phyloP scores from a whole-genome alignment of 352 stramenopile species.

The Globisporangium mamillatum region DNA sequence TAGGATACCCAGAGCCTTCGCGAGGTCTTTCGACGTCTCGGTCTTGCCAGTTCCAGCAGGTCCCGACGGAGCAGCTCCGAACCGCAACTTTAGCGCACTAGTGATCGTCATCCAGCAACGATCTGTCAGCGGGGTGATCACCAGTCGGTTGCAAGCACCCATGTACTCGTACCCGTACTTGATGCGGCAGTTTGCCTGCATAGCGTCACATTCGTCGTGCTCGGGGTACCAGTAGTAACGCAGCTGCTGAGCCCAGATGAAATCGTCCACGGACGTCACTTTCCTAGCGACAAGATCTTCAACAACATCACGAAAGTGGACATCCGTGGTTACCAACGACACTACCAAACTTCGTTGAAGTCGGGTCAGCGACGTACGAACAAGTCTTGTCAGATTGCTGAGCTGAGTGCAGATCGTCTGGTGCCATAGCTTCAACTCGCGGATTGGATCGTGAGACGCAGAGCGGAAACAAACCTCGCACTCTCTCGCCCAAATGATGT shows the following conservation, averaged over 20 bases:
- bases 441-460: conserved; percentile 43
- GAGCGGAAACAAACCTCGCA: conserved; percentile 65
- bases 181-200: conserved; percentile 65
- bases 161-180: conserved; percentile 93
- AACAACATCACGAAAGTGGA: conserved; percentile 79
- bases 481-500: conserved; percentile 82
- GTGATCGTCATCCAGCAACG: conserved; percentile 94
- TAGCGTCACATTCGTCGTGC: conserved; percentile 51
- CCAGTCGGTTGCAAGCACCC: conserved; percentile 84
- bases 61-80: conserved; percentile 86
- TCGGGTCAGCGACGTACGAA: conserved; percentile 52
- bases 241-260: conserved; percentile 74
- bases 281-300: conserved; percentile 50
- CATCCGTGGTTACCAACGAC: conserved; percentile 72
- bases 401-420: conserved; percentile 69
- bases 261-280: conserved; percentile 54
- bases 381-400: conserved; percentile 59
- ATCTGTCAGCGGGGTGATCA: conserved; percentile 94
- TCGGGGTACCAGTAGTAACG: conserved; percentile 75
- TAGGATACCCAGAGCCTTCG: conserved; percentile 87
- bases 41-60: conserved; percentile 92
- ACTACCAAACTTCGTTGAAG: conserved; percentile 60
- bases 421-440: conserved; percentile 57
- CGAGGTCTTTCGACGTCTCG: conserved; percentile 94
- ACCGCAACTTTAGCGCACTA: conserved; percentile 81